Evolutionary conservation across 306 rosid species (phyloP).

Genomic region (Inga laurina): DNA sequence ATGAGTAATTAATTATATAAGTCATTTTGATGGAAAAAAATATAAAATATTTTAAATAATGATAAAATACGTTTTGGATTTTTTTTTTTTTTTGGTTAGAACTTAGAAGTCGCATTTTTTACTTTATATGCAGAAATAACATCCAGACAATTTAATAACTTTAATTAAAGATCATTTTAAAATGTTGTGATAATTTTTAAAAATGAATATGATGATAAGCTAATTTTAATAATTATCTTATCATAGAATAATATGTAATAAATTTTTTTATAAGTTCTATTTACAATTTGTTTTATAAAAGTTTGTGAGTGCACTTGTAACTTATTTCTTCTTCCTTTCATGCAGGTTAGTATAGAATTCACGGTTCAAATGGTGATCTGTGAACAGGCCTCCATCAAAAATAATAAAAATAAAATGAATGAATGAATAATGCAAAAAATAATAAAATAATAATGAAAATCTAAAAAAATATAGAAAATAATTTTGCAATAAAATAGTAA

Average conservation of each 20-base stretch:
- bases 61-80: too few relatives aligned
- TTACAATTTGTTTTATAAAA: background rate
- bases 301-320: background rate
- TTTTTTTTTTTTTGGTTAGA: too few relatives aligned
- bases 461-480: too few relatives aligned
- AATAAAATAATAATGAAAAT: too few relatives aligned
- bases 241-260: background rate
- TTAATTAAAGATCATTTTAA: background rate
- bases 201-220: background rate
- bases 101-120: too few relatives aligned
- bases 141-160: background rate
- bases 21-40: too few relatives aligned
- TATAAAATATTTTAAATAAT: too few relatives aligned
- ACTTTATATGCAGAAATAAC: background rate
- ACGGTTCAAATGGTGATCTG: too few relatives aligned
- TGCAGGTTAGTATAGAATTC: background rate
- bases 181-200: background rate
- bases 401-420: background rate
- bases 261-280: background rate
- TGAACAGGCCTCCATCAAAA: background rate
- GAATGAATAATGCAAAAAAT: background rate
- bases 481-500: too few relatives aligned
- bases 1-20: too few relatives aligned
- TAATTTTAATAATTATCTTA: too few relatives aligned
- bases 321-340: background rate